Conservation (phyloP, 2,329 filamentous ascomycete species). For the Penicillium corylophilum region DNA sequence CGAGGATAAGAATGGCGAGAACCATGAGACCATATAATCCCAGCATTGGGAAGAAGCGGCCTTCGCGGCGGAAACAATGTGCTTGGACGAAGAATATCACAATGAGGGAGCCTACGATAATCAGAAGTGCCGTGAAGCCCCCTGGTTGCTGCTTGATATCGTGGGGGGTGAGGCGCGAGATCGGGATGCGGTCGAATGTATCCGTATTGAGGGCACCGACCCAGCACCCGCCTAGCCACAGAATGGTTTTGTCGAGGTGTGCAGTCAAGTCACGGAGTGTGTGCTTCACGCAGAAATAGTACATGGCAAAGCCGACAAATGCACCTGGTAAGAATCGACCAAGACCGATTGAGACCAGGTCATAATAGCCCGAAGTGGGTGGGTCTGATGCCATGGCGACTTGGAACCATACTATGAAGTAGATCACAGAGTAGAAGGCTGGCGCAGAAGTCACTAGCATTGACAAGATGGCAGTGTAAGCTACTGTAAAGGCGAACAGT, state of each 20-base stretch:
- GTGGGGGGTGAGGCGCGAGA: conserved; percentile 61
- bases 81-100: conserved; percentile 56
- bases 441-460: conserved; percentile 57
- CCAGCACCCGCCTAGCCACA: conserved; percentile 63
- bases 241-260: conserved; percentile 59
- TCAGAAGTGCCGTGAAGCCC: conserved; percentile 57
- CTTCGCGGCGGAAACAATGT: conserved; percentile 57
- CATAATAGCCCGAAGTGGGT: conserved; percentile 55
- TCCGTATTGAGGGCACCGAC: conserved; percentile 62
- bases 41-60: conserved; percentile 49
- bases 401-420: conserved; percentile 59
- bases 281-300: conserved; percentile 54
- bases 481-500: conserved; percentile 55
- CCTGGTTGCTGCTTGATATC: conserved; percentile 62
- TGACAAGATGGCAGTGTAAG: conserved; percentile 55
- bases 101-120: conserved; percentile 52
- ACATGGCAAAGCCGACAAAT: conserved; percentile 59
- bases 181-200: conserved; percentile 63
- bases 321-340: conserved; percentile 60
- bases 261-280: conserved; percentile 53
- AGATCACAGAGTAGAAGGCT: conserved; percentile 57
- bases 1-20: conserved; percentile 44
- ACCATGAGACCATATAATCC: conserved; percentile 50
- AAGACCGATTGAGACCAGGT: conserved; percentile 55
- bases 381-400: conserved; percentile 62